These are phyloP conservation scores for Zymoseptoria passerinii DNA, from an alignment of 2,329 filamentous ascomycete genomes.

Conservation along the genomic window DNA sequence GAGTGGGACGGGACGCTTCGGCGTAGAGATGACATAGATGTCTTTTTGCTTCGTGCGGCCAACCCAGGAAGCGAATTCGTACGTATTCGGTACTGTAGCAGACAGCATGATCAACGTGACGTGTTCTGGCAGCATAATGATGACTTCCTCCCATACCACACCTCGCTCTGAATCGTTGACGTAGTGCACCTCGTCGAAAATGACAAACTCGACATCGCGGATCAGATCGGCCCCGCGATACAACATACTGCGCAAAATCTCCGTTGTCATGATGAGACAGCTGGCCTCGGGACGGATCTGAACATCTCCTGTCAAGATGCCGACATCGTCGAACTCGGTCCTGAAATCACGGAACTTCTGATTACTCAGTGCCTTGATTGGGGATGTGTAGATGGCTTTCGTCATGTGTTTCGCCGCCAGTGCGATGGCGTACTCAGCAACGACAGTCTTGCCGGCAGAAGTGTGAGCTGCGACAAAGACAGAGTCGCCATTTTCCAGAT, in stretches of 20 bases:
- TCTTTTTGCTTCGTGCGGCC: slow-evolving; percentile 97
- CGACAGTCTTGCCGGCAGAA: slow-evolving; percentile 94
- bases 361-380: slow-evolving; percentile 96
- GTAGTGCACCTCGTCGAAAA: slow-evolving; percentile 98
- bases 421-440: slow-evolving; percentile 95
- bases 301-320: slow-evolving; percentile 93
- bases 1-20: slow-evolving; percentile 86
- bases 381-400: slow-evolving; percentile 97
- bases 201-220: slow-evolving; percentile 94
- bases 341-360: slow-evolving; percentile 97
- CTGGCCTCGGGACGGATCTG: slow-evolving; percentile 97
- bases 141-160: slow-evolving; percentile 98
- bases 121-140: slow-evolving; percentile 98
- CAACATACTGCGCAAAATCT: slow-evolving; percentile 96
- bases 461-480: slow-evolving; percentile 98
- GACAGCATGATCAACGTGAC: slow-evolving; percentile 92
- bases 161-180: slow-evolving; percentile 93
- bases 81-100: slow-evolving; percentile 92
- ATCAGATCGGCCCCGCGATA: slow-evolving; percentile 94
- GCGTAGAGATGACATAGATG: slow-evolving; percentile 96
- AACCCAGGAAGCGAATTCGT: slow-evolving; percentile 98
- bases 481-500: slow-evolving; percentile 90
- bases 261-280: slow-evolving; percentile 98
- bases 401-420: slow-evolving; percentile 98
- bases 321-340: slow-evolving; percentile 84